A percentile compares a stretch with the other conserved stretches of the same genome.
Evolutionary conservation across 169 alveolate species (phyloP).

Genomic region (Cryptosporidium tyzzeri): DNA sequence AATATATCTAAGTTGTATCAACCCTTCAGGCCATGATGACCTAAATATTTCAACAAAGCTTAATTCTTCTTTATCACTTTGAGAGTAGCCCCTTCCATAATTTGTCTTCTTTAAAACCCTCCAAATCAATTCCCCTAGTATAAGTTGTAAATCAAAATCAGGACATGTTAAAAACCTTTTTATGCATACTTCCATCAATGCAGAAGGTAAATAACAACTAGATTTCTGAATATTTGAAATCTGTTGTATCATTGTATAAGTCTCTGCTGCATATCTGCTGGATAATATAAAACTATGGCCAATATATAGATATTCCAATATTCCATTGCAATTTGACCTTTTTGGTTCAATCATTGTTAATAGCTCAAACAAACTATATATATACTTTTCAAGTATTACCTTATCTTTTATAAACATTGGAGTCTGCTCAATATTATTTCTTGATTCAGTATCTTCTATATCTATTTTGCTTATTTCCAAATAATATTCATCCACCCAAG

Average conservation of each 20-base stretch:
- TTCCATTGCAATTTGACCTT: conserved; percentile 67
- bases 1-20: conserved; percentile 51
- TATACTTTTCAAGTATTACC: conserved; percentile 51
- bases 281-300: conserved; percentile 59
- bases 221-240: conserved; percentile 4
- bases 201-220: not conserved
- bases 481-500: conserved; percentile 66
- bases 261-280: conserved; percentile 74
- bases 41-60: conserved; percentile 48
- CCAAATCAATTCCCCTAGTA: conserved; percentile 64
- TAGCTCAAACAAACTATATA: conserved; percentile 38
- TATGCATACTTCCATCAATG: conserved; percentile 14
- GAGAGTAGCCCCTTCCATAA: not conserved
- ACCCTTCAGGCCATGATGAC: conserved; percentile 71
- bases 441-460: not conserved
- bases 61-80: not conserved
- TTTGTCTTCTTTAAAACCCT: conserved; percentile 35
- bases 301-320: conserved; percentile 48
- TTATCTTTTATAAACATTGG: conserved; percentile 50
- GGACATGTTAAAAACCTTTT: conserved; percentile 61
- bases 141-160: conserved; percentile 67
- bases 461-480: conserved; percentile 10
- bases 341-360: conserved; percentile 59
- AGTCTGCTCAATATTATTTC: not conserved
- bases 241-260: conserved; percentile 71